phyloP scores from a whole-genome alignment of 2,329 filamentous ascomycete genomes.

The Botryotinia narcissicola region DNA sequence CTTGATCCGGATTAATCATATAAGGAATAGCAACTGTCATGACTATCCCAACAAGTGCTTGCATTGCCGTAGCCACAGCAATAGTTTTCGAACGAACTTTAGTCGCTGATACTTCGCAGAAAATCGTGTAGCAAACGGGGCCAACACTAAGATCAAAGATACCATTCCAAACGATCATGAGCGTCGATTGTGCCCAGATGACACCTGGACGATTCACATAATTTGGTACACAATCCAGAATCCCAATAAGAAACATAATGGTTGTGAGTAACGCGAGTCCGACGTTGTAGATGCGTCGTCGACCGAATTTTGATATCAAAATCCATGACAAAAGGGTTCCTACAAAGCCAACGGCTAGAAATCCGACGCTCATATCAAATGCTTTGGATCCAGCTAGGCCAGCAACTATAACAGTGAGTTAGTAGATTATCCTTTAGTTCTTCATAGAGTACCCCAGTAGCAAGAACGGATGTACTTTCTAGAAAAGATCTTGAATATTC shows the following conservation, averaged over 20 bases:
- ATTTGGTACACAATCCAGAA: slow-evolving; percentile 40
- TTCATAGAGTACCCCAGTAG: neutral
- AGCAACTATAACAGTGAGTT: slow-evolving; percentile 46
- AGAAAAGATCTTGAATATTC: neutral
- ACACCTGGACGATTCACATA: slow-evolving; percentile 26
- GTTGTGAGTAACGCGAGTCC: slow-evolving; percentile 53
- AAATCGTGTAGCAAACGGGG: slow-evolving; percentile 44
- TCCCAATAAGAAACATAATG: slow-evolving; percentile 47
- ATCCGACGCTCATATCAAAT: slow-evolving; percentile 62
- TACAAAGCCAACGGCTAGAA: slow-evolving; percentile 57
- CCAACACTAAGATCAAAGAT: slow-evolving; percentile 35
- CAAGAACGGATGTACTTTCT: neutral
- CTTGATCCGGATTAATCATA: slow-evolving; percentile 40
- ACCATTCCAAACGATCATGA: slow-evolving; percentile 30
- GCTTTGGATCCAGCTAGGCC: slow-evolving; percentile 53
- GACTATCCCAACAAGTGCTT: slow-evolving; percentile 27
- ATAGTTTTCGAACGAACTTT: slow-evolving; percentile 40
- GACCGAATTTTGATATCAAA: slow-evolving; percentile 59
- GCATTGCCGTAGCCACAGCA: slow-evolving; percentile 29
- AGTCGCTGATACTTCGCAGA: slow-evolving; percentile 46
- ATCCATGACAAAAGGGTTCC: slow-evolving; percentile 65
- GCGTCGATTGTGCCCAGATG: slow-evolving; percentile 28
- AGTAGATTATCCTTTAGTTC: neutral
- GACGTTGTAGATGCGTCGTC: slow-evolving; percentile 62
- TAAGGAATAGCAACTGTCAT: slow-evolving; percentile 35